phyloP scores from a whole-genome alignment of 345 rosid species.

The Hevea brasiliensis region DNA sequence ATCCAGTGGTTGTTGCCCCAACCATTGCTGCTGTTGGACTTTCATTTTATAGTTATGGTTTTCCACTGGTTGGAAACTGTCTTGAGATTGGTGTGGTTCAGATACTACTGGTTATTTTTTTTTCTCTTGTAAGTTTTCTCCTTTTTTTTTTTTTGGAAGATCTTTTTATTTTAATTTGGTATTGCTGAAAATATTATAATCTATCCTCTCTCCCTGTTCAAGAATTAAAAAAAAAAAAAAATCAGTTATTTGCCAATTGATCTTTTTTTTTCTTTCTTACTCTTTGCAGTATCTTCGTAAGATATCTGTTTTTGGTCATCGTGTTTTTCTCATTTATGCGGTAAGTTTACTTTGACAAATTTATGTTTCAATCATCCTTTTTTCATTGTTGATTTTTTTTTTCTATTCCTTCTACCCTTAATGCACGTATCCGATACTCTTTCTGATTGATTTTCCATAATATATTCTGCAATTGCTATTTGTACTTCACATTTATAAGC shows the following conservation, averaged over 20 bases:
- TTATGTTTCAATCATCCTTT: neutral
- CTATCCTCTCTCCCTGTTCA: neutral
- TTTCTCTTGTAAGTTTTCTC: conserved; percentile 76
- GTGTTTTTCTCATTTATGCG: conserved; percentile 87
- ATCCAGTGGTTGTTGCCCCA: conserved; percentile 98
- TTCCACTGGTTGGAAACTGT: conserved; percentile 86
- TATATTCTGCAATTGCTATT: neutral
- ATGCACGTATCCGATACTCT: neutral
- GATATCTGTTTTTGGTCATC: conserved; percentile 88
- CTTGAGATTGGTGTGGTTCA: conserved; percentile 85
- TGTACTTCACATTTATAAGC: neutral
- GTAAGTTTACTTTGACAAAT: conserved; percentile 41
- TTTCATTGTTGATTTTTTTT: neutral
- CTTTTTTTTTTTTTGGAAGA: too few relatives aligned
- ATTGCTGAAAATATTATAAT: neutral
- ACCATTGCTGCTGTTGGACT: conserved; percentile 98
- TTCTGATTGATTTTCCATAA: conserved; percentile 6
- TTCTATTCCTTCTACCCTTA: neutral
- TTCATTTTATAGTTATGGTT: conserved; percentile 91
- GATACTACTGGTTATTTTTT: conserved; percentile 74
- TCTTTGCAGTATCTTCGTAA: conserved; percentile 89
- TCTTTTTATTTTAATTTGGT: neutral
- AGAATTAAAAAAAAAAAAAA: too few relatives aligned
- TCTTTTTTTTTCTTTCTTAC: conserved; percentile 7
- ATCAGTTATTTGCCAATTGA: conserved; percentile 12